Percentiles rank a stretch among this genome's conserved stretches.
phyloP scores from a whole-genome alignment of 2,329 filamentous ascomycete genomes.

The Chrysosporium keratinophilum region DNA sequence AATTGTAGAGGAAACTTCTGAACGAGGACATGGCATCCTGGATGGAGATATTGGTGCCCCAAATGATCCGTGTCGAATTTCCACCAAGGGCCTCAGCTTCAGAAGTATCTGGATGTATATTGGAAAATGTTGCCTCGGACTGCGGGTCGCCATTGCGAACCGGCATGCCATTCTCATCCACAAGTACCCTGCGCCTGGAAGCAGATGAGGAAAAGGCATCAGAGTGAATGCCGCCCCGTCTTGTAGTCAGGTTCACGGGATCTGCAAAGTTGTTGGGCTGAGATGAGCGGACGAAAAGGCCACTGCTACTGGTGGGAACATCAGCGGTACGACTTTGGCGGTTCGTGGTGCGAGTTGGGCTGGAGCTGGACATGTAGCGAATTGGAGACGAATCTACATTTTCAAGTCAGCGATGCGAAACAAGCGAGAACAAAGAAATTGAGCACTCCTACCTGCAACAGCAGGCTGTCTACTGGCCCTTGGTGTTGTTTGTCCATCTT shows the following conservation, averaged over 20 bases:
- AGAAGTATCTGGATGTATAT: conserved; percentile 70
- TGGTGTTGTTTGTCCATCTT: conserved; percentile 37
- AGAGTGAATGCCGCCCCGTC: conserved; percentile 79
- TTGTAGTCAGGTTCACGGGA: conserved; percentile 47
- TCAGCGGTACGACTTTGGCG: conserved; percentile 55
- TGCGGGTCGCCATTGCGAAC: conserved; percentile 39
- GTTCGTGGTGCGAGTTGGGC: conserved; percentile 53
- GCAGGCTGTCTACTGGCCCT: conserved; percentile 28
- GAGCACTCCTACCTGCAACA: conserved; percentile 32
- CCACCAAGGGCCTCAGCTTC: conserved; percentile 84
- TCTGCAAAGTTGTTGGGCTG: conserved; percentile 43
- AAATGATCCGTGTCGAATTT: conserved; percentile 71
- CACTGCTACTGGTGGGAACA: conserved; percentile 71
- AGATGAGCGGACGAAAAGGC: conserved; percentile 66
- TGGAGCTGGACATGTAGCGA: conserved; percentile 81
- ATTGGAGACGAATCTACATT: conserved; percentile 78
- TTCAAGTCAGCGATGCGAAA: conserved; percentile 11
- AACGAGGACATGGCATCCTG: conserved; percentile 77
- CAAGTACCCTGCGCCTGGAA: conserved; percentile 48
- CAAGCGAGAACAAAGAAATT: background rate
- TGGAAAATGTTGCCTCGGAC: conserved; percentile 57
- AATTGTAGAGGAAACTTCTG: conserved; percentile 87
- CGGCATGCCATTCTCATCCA: conserved; percentile 54
- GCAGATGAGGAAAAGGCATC: conserved; percentile 52
- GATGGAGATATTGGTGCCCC: conserved; percentile 95